These are phyloP conservation scores for Talaromyces piceae DNA, from an alignment of 2,329 filamentous ascomycete species.

Conservation along the genomic window DNA sequence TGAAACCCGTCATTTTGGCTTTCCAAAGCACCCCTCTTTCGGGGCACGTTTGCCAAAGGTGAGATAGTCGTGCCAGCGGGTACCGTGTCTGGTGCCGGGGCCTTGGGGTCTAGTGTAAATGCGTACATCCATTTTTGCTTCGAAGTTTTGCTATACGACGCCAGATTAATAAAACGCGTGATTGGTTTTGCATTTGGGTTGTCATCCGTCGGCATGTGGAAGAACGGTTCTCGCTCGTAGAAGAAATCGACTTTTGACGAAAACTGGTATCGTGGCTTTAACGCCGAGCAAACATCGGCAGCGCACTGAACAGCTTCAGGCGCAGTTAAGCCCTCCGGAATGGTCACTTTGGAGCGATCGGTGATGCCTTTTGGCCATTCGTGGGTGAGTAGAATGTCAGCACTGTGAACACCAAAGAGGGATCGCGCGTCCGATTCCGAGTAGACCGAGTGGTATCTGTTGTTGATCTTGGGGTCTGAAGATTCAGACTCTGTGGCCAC, in stretches of 20 bases:
- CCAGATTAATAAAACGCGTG: constrained; percentile 87
- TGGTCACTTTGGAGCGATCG: constrained; percentile 56
- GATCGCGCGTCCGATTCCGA: constrained; percentile 67
- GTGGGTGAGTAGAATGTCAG: constrained; percentile 81
- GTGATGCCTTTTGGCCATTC: constrained; percentile 75
- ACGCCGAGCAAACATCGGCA: constrained; percentile 65
- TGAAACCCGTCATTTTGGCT: constrained; percentile 29
- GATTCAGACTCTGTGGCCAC: constrained; percentile 50
- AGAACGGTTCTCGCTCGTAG: constrained; percentile 90
- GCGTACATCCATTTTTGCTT: constrained; percentile 61
- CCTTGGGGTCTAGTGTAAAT: constrained; percentile 60
- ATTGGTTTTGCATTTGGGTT: constrained; percentile 51
- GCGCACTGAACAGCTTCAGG: constrained; percentile 58
- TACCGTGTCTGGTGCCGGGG: constrained; percentile 52
- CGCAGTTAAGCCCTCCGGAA: constrained; percentile 48
- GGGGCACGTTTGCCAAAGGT: constrained; percentile 48
- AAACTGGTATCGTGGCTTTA: constrained; percentile 93
- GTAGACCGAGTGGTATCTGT: constrained; percentile 69
- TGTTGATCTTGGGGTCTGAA: constrained; percentile 39
- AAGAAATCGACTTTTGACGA: constrained; percentile 62
- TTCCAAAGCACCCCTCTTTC: constrained; percentile 50
- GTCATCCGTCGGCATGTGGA: constrained; percentile 53
- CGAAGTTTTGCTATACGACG: constrained; percentile 63
- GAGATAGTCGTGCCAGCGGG: constrained; percentile 67
- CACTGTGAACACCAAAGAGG: constrained; percentile 65